Percentiles rank a stretch among this genome's conserved stretches.
These are phyloP conservation scores for Sporobolomyces pararoseus DNA, from an alignment of 768 basidiomycete species.

Conservation along the genomic window DNA sequence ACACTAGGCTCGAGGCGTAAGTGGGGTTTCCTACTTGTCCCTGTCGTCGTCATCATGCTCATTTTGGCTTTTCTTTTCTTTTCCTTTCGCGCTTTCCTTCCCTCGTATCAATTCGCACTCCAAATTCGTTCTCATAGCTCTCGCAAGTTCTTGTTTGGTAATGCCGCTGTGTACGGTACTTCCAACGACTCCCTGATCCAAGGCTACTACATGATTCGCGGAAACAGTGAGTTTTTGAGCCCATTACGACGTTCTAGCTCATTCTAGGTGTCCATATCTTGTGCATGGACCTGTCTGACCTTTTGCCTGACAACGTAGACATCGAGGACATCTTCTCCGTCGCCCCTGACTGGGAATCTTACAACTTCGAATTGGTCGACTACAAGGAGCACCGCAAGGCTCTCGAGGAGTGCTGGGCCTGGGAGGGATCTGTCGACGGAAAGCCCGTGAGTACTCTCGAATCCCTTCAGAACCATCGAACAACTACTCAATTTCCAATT, in stretches of 20 bases:
- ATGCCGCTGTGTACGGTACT: slow-evolving; percentile 81
- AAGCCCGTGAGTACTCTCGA: slow-evolving; percentile 23
- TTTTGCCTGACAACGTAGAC: slow-evolving; percentile 49
- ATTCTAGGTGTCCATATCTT: too few species aligned
- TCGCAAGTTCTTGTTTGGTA: slow-evolving; percentile 84
- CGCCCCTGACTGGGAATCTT: slow-evolving; percentile 90
- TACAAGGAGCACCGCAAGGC: slow-evolving; percentile 68
- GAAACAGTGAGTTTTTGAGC: slow-evolving; percentile 46
- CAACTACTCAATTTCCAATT: neutral
- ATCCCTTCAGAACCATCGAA: neutral
- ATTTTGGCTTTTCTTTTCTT: too few species aligned
- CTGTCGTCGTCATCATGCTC: too few species aligned
- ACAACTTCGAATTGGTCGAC: slow-evolving; percentile 73
- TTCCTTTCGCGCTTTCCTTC: too few species aligned
- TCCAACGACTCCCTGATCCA: slow-evolving; percentile 70
- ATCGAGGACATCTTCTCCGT: slow-evolving; percentile 65
- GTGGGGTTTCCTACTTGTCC: neutral
- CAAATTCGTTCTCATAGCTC: too few species aligned
- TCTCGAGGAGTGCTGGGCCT: slow-evolving; percentile 88
- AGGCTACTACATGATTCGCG: slow-evolving; percentile 78
- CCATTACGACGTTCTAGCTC: too few species aligned
- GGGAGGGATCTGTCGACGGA: slow-evolving; percentile 84
- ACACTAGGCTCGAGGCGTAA: slow-evolving; percentile 86
- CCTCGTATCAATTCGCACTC: too few species aligned
- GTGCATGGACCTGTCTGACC: too few species aligned